Base-by-base conservation (phyloP, 208 protist species). In the Wallacemonas collosoma region DNA sequence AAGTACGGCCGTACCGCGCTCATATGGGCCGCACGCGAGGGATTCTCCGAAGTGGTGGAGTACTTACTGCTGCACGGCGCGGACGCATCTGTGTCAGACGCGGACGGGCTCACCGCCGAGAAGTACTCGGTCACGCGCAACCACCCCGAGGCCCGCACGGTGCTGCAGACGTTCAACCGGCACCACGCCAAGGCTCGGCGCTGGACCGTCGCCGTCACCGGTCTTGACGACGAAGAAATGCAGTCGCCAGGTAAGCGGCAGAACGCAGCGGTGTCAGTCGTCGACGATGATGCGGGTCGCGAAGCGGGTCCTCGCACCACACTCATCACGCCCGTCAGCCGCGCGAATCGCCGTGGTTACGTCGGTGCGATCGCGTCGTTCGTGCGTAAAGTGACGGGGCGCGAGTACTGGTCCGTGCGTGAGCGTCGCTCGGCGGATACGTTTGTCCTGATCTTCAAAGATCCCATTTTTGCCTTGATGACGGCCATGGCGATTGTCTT, bases 21-120 rank as follows among this genome's bases (percentile, higher is more conserved):
- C 39, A 64, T 89, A 11, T 95, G 91, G 89, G 91, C 88, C 15
- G 87, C 88, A 2, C 88, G 91, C 50, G 88, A 95, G 62, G 91
- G 91, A 12, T 87, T 84, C 60, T 61, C 85, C 0, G 86, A 89
- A 65, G 78, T 91, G 54, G 55, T 87, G 15, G 91, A 92, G 71
- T 77, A 88, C 57, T 73, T 95, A 51, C 61, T 93, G 2, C 65
- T 40, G n/a, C 54, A 47, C 61, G 90, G 88, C 36, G 86, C 88
- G 14, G 69, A 87, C 53, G 64, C 69, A 3, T 61, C 45, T 40
- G 14, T 82, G 1, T 8, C 44, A 1, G 91, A 95, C 71, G 58
- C 57, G 14, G 85, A 93, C 12, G 81, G 78, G 6, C 84, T 75
- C 55, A 93, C 87, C 4, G 85, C 91, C 9, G 35, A 90, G 62